Conservation (phyloP, 2,329 filamentous ascomycete genomes). For the Metarhizium humberi region DNA sequence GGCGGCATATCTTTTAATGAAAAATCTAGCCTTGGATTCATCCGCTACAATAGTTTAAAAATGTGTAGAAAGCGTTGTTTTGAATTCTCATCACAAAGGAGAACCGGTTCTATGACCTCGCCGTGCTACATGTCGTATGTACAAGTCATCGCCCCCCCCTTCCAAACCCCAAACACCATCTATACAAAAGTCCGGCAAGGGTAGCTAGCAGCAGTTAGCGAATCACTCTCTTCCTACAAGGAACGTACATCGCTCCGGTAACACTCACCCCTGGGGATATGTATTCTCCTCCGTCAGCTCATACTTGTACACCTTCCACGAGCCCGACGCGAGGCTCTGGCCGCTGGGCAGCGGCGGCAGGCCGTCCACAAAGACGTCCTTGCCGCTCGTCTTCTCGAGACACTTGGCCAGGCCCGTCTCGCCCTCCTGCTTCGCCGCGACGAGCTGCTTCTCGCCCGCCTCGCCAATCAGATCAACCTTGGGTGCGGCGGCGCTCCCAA, state of each 20-base stretch:
- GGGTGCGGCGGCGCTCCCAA: conserved; percentile 73
- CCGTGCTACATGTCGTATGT: conserved; percentile 10
- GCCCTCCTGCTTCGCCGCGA: conserved; percentile 66
- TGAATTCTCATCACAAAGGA: neutral
- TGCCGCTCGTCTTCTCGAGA: conserved; percentile 45
- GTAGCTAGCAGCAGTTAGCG: conserved; percentile 40
- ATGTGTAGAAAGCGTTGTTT: neutral
- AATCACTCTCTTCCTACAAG: neutral
- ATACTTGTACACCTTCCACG: conserved; percentile 62
- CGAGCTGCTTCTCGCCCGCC: conserved; percentile 53
- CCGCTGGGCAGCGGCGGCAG: conserved; percentile 80
- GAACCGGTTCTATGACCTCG: neutral
- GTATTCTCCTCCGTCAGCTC: conserved; percentile 54
- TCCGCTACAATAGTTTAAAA: neutral
- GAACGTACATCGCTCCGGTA: neutral
- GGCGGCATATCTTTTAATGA: too few relatives aligned
- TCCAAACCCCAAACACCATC: conserved; percentile 5
- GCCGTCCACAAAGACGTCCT: conserved; percentile 63
- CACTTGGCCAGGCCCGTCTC: conserved; percentile 63
- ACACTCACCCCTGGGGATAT: conserved; percentile 60
- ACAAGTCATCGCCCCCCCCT: conserved; percentile 14
- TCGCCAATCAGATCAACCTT: conserved; percentile 72
- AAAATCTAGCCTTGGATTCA: too few relatives aligned
- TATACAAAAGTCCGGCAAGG: conserved; percentile 55
- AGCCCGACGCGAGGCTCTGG: conserved; percentile 41